phyloP scores from a whole-genome alignment of 2,329 filamentous ascomycete genomes.

The Chalara sp. region DNA sequence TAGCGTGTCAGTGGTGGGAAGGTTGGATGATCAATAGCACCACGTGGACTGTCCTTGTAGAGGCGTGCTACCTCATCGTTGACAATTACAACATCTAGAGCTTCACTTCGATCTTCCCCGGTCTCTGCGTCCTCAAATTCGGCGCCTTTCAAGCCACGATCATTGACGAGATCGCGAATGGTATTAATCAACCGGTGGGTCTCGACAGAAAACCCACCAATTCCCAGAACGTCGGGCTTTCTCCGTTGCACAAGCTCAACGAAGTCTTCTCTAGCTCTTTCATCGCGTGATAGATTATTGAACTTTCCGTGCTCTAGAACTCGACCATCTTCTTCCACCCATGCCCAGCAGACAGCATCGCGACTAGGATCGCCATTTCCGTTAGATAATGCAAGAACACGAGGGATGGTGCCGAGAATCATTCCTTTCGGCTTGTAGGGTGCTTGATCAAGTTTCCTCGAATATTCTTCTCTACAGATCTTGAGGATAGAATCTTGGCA shows the following conservation, averaged over 20 bases:
- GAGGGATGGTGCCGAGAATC: conserved; percentile 78
- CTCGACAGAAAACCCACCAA: conserved; percentile 84
- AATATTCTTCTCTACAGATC: conserved; percentile 81
- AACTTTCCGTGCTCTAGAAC: conserved; percentile 88
- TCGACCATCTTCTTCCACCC: conserved; percentile 86
- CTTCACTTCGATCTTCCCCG: conserved; percentile 68
- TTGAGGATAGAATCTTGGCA: conserved; percentile 92
- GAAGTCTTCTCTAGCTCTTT: conserved; percentile 60
- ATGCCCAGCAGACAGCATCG: conserved; percentile 85
- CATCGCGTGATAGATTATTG: conserved; percentile 67
- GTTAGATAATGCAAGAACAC: conserved; percentile 81
- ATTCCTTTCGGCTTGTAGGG: conserved; percentile 94
- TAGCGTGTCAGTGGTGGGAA: conserved; percentile 76
- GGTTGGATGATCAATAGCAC: conserved; percentile 71
- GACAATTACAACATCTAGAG: conserved; percentile 81
- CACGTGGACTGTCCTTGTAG: conserved; percentile 85
- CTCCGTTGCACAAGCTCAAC: conserved; percentile 72
- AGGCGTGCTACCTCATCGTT: conserved; percentile 97
- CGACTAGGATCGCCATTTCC: conserved; percentile 67
- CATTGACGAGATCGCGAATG: conserved; percentile 69
- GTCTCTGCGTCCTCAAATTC: conserved; percentile 78
- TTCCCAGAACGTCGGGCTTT: conserved; percentile 81
- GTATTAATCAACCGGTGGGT: conserved; percentile 79
- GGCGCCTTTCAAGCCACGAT: conserved; percentile 69
- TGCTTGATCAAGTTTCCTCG: conserved; percentile 85